phyloP scores from a whole-genome alignment of 2,329 filamentous ascomycete genomes.

The Geoglossum cookeanum region DNA sequence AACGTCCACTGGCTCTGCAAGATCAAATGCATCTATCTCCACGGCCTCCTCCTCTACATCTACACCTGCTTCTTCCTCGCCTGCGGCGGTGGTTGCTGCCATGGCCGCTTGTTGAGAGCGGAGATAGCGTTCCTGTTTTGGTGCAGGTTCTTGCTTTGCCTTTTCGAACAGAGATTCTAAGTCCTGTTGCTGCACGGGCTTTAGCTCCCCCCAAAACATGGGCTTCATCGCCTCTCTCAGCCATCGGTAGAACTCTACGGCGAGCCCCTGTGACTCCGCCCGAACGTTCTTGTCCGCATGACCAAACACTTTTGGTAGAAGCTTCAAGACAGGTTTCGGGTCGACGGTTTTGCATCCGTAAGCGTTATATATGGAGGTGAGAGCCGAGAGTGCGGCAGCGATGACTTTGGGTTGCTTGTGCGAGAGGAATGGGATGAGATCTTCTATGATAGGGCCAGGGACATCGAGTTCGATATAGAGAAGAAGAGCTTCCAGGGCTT shows the following conservation, averaged over 20 bases:
- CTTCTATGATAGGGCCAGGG: constrained; percentile 70
- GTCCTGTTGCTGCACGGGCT: constrained; percentile 87
- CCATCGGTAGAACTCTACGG: constrained; percentile 93
- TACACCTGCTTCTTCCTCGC: constrained; percentile 36
- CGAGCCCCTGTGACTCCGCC: constrained; percentile 76
- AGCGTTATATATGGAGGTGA: constrained; percentile 75
- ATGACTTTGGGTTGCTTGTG: constrained; percentile 89
- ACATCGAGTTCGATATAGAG: constrained; percentile 82
- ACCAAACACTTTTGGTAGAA: constrained; percentile 74
- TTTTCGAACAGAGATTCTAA: constrained; percentile 88
- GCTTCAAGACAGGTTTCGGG: constrained; percentile 77
- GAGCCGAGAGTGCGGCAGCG: constrained; percentile 50
- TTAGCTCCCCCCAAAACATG: constrained; percentile 89
- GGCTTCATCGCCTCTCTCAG: constrained; percentile 95
- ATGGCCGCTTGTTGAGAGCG: constrained; percentile 75
- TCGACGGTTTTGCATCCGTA: constrained; percentile 91
- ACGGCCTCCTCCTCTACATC: constrained; percentile 39
- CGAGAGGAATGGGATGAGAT: constrained; percentile 61
- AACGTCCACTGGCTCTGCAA: constrained; percentile 77
- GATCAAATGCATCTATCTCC: constrained; percentile 64
- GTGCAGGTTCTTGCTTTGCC: constrained; percentile 66
- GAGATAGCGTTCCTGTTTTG: constrained; percentile 79
- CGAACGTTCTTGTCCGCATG: constrained; percentile 97
- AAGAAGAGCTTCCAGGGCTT: constrained; percentile 67
- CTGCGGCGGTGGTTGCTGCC: constrained; percentile 44